Percentiles rank a stretch among this genome's conserved stretches.
These are phyloP conservation scores for Xanthoconium stramineum DNA, from an alignment of 768 basidiomycete species.

Conservation along the genomic window DNA sequence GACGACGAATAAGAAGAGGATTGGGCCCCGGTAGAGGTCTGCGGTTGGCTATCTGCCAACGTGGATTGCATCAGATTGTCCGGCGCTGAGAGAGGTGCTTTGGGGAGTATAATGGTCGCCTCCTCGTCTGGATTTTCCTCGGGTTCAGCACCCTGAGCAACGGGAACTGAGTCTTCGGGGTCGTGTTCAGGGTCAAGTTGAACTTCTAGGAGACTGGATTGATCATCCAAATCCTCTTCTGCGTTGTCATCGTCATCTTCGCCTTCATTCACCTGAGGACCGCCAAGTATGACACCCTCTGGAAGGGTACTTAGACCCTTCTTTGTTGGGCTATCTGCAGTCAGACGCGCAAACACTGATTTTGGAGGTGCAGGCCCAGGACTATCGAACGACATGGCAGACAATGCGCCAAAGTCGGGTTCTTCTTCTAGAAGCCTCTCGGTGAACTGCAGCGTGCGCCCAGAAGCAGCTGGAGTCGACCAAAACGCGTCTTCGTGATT, in stretches of 20 bases:
- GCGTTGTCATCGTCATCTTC: conserved; percentile 1
- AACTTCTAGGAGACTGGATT: conserved; percentile 11
- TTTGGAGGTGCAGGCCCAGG: conserved; percentile 37
- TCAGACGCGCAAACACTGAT: conserved; percentile 28
- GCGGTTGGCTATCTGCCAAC: conserved; percentile 4
- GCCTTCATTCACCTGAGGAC: not conserved
- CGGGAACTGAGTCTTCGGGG: not conserved
- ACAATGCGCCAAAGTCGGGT: conserved; percentile 53
- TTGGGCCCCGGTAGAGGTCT: not conserved
- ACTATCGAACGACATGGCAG: conserved; percentile 43
- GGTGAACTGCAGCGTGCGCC: conserved; percentile 59
- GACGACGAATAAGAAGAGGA: conserved; percentile 14
- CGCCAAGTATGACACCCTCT: conserved; percentile 8
- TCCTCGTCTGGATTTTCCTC: conserved; percentile 28
- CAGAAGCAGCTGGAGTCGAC: conserved; percentile 52
- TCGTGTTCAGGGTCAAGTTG: conserved; percentile 6
- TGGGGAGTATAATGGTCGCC: conserved; percentile 30
- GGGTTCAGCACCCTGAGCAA: not conserved
- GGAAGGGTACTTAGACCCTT: conserved; percentile 1
- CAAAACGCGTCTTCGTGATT: conserved; percentile 59
- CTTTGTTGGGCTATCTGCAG: conserved; percentile 5
- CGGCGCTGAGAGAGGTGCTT: not conserved
- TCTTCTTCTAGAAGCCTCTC: conserved; percentile 63
- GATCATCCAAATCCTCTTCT: conserved; percentile 8
- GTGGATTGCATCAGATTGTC: not conserved